These are phyloP conservation scores for Leccinum incarnatum DNA, from an alignment of 768 basidiomycete genomes.

Conservation along the genomic window DNA sequence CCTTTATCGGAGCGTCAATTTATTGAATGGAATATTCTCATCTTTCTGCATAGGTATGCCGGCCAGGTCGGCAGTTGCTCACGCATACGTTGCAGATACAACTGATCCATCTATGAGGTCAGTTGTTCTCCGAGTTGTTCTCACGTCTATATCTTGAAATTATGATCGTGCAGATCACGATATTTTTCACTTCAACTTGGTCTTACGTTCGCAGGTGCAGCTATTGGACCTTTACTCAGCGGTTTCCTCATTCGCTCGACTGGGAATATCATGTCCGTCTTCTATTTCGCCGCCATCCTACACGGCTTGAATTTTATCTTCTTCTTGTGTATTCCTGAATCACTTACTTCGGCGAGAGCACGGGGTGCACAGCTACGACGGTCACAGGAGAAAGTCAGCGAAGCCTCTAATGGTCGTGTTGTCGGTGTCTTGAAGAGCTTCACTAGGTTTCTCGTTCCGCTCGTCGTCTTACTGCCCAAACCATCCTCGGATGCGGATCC, in stretches of 20 bases:
- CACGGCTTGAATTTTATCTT: slow-evolving; percentile 50
- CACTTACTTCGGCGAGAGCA: slow-evolving; percentile 54
- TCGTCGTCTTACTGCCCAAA: slow-evolving; percentile 60
- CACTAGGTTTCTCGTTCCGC: slow-evolving; percentile 67
- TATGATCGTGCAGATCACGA: slow-evolving; percentile 45
- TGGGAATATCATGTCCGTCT: slow-evolving; percentile 56
- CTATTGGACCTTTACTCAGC: slow-evolving; percentile 74
- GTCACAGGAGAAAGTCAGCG: slow-evolving; percentile 11
- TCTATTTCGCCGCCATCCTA: slow-evolving; percentile 58
- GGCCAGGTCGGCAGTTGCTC: slow-evolving; percentile 47
- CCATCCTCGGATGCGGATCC: slow-evolving; percentile 33
- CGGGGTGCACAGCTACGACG: slow-evolving; percentile 19
- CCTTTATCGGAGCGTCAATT: neutral
- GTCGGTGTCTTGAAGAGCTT: slow-evolving; percentile 36
- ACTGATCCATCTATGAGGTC: slow-evolving; percentile 55
- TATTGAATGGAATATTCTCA: neutral
- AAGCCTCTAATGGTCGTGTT: neutral
- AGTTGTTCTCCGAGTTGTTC: slow-evolving; percentile 2
- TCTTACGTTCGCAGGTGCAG: slow-evolving; percentile 69
- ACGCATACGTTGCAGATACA: slow-evolving; percentile 73
- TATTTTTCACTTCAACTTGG: slow-evolving; percentile 67
- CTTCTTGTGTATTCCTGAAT: slow-evolving; percentile 71
- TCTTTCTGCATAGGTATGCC: slow-evolving; percentile 43
- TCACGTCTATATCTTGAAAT: slow-evolving; percentile 2
- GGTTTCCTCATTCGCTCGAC: slow-evolving; percentile 60